Evolutionary conservation across 1,284 basidiomycete species (phyloP).

Genomic region (Exobasidium cylindrosporum): DNA sequence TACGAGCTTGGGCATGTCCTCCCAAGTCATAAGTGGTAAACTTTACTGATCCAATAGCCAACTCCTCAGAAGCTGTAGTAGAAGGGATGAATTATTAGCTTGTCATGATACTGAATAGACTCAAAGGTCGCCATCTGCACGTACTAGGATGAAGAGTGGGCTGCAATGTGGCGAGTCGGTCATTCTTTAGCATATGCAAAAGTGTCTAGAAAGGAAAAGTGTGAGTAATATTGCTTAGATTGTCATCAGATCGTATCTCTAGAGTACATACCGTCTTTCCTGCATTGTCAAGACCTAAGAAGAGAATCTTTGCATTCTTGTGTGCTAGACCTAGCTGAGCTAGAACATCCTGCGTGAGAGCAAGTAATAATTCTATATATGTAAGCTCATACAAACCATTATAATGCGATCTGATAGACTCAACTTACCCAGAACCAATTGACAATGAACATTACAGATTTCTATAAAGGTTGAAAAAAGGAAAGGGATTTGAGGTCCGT

Average conservation of each 20-base stretch:
- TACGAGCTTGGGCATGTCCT: slow-evolving; percentile 94
- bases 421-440: slow-evolving; percentile 55
- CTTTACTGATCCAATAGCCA: slow-evolving; percentile 97
- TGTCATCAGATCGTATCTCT: slow-evolving; percentile 1
- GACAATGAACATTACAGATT: slow-evolving; percentile 50
- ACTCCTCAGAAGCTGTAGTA: slow-evolving; percentile 84
- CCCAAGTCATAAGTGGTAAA: slow-evolving; percentile 99
- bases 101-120: slow-evolving; percentile 35
- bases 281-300: slow-evolving; percentile 94
- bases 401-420: not conserved
- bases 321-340: slow-evolving; percentile 72
- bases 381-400: not conserved
- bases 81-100: not conserved
- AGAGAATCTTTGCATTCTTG: slow-evolving; percentile 99
- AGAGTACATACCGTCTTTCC: slow-evolving; percentile 96
- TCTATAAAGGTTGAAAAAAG: too few relatives aligned
- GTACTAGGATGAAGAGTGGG: slow-evolving; percentile 98
- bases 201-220: slow-evolving; percentile 72
- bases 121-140: too few relatives aligned
- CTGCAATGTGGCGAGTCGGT: slow-evolving; percentile 93
- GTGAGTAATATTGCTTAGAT: slow-evolving; percentile 59
- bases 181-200: slow-evolving; percentile 99
- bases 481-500: not conserved
- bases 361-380: not conserved
- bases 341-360: slow-evolving; percentile 42